Conservation (phyloP, 306 rosid genomes). For the Vicia sativa region DNA sequence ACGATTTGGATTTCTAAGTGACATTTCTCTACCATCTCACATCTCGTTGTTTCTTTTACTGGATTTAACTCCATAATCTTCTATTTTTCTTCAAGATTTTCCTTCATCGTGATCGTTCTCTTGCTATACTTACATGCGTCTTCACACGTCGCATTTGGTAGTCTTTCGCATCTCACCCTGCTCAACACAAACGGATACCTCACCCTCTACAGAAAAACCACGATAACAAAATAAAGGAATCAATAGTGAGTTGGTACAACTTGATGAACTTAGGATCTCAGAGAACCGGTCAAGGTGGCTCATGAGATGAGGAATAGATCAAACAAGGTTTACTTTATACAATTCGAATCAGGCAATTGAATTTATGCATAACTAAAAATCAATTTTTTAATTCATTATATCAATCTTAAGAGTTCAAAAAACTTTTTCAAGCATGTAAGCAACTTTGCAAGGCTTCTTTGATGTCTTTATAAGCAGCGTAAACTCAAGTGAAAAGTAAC, state of each 20-base stretch:
- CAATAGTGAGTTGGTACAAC: not conserved
- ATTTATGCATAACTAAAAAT: not conserved
- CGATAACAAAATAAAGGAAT: not conserved
- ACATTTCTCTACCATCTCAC: too few species aligned
- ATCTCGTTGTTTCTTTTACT: too few species aligned
- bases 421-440: not conserved
- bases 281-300: not conserved
- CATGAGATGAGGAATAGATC: not conserved
- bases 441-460: not conserved
- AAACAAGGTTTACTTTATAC: not conserved
- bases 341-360: not conserved
- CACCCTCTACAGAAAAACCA: not conserved
- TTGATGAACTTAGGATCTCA: not conserved
- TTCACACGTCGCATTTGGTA: too few species aligned
- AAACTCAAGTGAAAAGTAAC: not conserved
- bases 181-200: not conserved
- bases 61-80: too few species aligned
- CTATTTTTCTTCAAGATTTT: too few species aligned
- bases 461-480: not conserved
- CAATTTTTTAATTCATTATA: not conserved
- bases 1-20: too few species aligned
- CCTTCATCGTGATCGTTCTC: too few species aligned
- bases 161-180: not conserved
- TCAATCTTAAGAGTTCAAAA: not conserved
- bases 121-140: too few species aligned